phyloP scores from a whole-genome alignment of 2,329 filamentous ascomycete species.

The Albophoma yamanashiensis region DNA sequence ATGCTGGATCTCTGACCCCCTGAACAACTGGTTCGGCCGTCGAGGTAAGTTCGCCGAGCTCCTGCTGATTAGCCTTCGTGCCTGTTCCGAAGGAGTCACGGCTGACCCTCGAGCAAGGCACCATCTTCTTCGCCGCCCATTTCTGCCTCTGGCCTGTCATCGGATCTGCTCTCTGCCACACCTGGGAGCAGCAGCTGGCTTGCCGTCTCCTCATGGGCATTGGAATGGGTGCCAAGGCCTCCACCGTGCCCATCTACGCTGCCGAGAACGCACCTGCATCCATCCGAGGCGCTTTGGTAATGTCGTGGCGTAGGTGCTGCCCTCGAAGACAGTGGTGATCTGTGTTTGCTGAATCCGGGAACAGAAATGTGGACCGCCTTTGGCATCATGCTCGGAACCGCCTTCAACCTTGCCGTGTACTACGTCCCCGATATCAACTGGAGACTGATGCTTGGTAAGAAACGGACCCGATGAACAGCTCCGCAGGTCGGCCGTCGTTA shows the following conservation, averaged over 20 bases:
- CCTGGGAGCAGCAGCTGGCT: constrained; percentile 56
- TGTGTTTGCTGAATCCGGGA: not conserved
- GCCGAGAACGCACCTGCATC: constrained; percentile 60
- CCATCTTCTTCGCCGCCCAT: constrained; percentile 63
- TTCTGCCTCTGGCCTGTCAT: constrained; percentile 57
- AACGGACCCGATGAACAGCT: too few species aligned
- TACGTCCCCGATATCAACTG: constrained; percentile 18
- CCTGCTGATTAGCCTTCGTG: constrained; percentile 1
- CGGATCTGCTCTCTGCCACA: constrained; percentile 52
- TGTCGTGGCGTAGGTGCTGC: constrained; percentile 53
- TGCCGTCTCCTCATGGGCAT: constrained; percentile 60
- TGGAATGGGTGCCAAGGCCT: constrained; percentile 56
- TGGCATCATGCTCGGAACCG: constrained; percentile 33
- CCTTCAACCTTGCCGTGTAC: constrained; percentile 20
- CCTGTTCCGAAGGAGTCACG: not conserved
- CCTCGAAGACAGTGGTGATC: not conserved
- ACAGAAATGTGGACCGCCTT: constrained; percentile 55
- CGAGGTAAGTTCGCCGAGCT: constrained; percentile 16
- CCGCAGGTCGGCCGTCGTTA: too few species aligned
- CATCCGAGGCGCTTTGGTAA: constrained; percentile 65
- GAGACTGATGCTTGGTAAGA: constrained; percentile 35
- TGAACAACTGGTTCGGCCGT: constrained; percentile 34
- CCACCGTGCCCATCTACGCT: constrained; percentile 60
- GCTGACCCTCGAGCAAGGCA: constrained; percentile 1
- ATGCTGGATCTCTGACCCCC: constrained; percentile 56